phyloP scores from a whole-genome alignment of 257 asterid genomes.

The Nicotiana benthamiana region DNA sequence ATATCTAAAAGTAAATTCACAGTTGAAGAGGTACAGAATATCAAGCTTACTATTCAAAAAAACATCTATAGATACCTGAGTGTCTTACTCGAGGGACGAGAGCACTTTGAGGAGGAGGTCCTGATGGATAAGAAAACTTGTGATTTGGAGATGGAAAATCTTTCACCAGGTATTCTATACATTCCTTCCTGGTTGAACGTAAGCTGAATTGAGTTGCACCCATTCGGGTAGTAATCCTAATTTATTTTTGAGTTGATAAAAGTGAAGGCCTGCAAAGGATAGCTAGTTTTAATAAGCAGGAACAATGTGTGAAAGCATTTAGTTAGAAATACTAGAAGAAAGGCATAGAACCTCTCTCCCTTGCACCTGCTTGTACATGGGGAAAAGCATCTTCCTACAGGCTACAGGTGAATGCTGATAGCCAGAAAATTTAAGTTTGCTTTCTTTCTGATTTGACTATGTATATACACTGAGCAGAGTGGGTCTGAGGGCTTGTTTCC shows the following conservation, averaged over 20 bases:
- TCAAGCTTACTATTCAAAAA: constrained; percentile 47
- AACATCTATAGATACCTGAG: constrained; percentile 49
- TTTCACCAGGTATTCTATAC: constrained; percentile 27
- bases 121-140: constrained; percentile 8
- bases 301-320: neutral
- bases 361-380: neutral
- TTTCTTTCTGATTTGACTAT: neutral
- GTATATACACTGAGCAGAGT: neutral
- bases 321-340: neutral
- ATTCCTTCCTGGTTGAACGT: neutral
- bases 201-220: neutral
- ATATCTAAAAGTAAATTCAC: constrained; percentile 35
- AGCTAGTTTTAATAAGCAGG: neutral
- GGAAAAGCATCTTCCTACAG: neutral
- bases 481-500: neutral
- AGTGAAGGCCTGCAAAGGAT: neutral
- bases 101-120: constrained; percentile 54
- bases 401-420: neutral
- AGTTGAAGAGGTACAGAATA: constrained; percentile 42
- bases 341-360: neutral
- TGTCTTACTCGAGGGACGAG: constrained; percentile 51
- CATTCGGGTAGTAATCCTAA: neutral
- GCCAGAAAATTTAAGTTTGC: neutral
- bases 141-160: constrained; percentile 20
- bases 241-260: neutral